Evolutionary conservation across 2,329 filamentous ascomycete genomes (phyloP).

Genomic region (Aspergillus neoniger): DNA sequence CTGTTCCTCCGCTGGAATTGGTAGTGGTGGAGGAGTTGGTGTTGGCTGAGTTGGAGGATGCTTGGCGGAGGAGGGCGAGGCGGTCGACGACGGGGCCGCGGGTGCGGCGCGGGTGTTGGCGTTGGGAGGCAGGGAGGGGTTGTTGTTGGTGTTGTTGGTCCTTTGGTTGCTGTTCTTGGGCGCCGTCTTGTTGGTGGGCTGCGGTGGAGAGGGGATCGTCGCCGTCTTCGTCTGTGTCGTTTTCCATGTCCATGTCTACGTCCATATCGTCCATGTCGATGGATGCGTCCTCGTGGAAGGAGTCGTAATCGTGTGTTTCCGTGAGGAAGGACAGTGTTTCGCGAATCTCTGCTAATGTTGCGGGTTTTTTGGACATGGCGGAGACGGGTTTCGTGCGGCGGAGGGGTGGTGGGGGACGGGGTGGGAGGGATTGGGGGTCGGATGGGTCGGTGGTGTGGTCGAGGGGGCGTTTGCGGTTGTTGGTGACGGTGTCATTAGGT

Average conservation of each 20-base stretch:
- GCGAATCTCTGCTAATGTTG: slow-evolving; percentile 76
- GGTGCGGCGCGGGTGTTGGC: slow-evolving; percentile 41
- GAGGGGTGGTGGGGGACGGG: slow-evolving; percentile 59
- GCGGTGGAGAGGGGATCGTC: too few relatives aligned
- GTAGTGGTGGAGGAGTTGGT: slow-evolving; percentile 26
- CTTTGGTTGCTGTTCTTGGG: slow-evolving; percentile 7
- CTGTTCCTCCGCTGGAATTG: slow-evolving; percentile 12
- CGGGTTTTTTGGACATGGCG: slow-evolving; percentile 63
- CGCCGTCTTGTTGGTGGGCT: too few relatives aligned
- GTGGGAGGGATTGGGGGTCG: slow-evolving; percentile 39
- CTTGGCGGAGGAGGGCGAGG: slow-evolving; percentile 46
- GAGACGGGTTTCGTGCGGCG: slow-evolving; percentile 59
- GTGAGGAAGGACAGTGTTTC: slow-evolving; percentile 81
- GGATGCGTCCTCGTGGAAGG: slow-evolving; percentile 56
- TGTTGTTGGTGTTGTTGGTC: slow-evolving; percentile 20
- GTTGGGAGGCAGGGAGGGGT: slow-evolving; percentile 33
- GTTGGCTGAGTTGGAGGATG: slow-evolving; percentile 46
- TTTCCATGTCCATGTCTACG: slow-evolving; percentile 51
- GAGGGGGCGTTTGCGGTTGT: slow-evolving; percentile 46
- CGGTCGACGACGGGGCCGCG: slow-evolving; percentile 48
- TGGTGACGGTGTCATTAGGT: slow-evolving; percentile 24
- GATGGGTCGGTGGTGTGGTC: slow-evolving; percentile 35
- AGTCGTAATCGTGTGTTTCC: slow-evolving; percentile 62
- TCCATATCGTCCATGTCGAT: slow-evolving; percentile 49
- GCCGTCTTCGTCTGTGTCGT: slow-evolving; percentile 29